Base-by-base conservation (phyloP, 2,329 filamentous ascomycete genomes). In the Neurospora sp. region DNA sequence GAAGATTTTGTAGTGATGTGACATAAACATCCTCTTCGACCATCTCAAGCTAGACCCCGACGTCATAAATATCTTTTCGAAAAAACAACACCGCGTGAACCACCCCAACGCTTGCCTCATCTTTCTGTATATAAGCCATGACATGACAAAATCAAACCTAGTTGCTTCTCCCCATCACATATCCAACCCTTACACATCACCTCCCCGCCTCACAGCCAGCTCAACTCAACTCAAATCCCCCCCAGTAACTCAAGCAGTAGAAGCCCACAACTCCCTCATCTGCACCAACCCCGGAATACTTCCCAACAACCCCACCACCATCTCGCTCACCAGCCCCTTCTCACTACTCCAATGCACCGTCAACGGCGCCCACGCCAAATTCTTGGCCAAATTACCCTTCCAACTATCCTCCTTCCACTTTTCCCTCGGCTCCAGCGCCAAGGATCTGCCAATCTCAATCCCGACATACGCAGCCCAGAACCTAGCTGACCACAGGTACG, bases 391-490 rank as follows among this genome's bases (percentile, higher is more conserved):
- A 41, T 71, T 73, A 62, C 70, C 71, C n/a, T 69, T 68, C 74
- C 74, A 76, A n/a, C 68, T 72, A 12, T 68, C 43, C 10, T 70
- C 68, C 4, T 67, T 73, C 79, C 74, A 80, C 79, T 70, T 77
- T 74, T 72, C 77, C 77, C 75, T 39, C 75, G 77, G 73, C 67
- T 80, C 77, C 80, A 87, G 82, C 68, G 83, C 79, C 65, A 83
- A 76, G 71, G 97, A 81, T 72, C 91, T 84, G 67, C 88, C 83
- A 72, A 96, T 85, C 82, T 97, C 93, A 71, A 94, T 82, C 23
- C 86, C 87, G 6, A 97, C 89, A 81, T 93, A 93, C 33, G 86
- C 85, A 69, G 89, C 88, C 93, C 95, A 98, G 72, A 91, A 92
- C 65, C 93, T 85, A 70, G 88, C 89, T 80, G 91, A 93, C 88